Evolutionary conservation across 1,284 basidiomycete genomes (phyloP).

Genomic region (Ustilago curta): DNA sequence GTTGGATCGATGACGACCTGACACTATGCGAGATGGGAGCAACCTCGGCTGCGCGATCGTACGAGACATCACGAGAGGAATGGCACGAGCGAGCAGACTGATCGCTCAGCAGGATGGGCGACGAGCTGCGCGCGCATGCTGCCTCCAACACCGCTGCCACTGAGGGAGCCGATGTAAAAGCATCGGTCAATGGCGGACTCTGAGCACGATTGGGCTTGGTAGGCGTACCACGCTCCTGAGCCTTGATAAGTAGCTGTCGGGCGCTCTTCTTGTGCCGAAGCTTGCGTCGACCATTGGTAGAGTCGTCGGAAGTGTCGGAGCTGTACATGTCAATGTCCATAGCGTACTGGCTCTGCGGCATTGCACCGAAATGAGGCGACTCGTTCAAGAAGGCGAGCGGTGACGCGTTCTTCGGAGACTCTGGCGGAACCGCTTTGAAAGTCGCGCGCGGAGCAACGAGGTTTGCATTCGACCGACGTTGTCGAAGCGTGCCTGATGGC

Average conservation of each 20-base stretch:
- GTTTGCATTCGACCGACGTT: conserved; percentile 13
- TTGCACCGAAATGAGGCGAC: conserved; percentile 13
- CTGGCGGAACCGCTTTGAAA: conserved; percentile 22
- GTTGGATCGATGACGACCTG: conserved; percentile 22
- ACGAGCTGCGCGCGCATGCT: conserved; percentile 34
- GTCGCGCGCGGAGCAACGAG: conserved; percentile 32
- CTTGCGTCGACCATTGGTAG: conserved; percentile 11
- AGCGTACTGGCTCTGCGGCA: conserved; percentile 20
- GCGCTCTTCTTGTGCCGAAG: conserved; percentile 52
- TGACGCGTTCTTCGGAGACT: conserved; percentile 16
- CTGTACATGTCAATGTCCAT: conserved; percentile 49
- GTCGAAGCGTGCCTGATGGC: conserved; percentile 13
- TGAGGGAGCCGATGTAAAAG: conserved; percentile 32
- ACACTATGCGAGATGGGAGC: conserved; percentile 16
- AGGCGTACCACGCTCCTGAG: conserved; percentile 60
- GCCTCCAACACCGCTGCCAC: conserved; percentile 40
- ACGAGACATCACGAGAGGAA: conserved; percentile 30
- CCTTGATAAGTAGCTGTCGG: conserved; percentile 56
- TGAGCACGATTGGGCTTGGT: conserved; percentile 56
- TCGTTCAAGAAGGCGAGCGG: conserved; percentile 12
- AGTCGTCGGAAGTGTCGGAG: conserved; percentile 40
- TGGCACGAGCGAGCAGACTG: conserved; percentile 21
- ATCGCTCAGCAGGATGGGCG: conserved; percentile 39
- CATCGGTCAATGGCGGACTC: conserved; percentile 52
- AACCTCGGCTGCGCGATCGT: conserved; percentile 26